phyloP scores from a whole-genome alignment of 129 eudicot genomes.

The Flaveria bidentis region DNA sequence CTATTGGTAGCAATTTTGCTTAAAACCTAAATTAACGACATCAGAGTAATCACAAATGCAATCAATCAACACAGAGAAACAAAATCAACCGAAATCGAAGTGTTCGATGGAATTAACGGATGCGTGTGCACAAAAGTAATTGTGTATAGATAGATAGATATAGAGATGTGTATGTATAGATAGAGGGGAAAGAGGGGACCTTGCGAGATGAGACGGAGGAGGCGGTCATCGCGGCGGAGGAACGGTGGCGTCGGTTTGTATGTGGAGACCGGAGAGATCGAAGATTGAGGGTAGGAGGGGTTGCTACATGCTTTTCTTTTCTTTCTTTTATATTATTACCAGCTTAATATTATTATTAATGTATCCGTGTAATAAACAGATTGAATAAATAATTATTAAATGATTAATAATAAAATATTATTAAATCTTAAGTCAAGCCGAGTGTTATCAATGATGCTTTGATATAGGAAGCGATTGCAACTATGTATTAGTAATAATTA shows the following conservation, averaged over 20 bases:
- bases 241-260: slow-evolving; percentile 13
- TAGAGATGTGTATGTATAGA: too few relatives aligned
- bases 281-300: background rate
- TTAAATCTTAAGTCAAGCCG: too few relatives aligned
- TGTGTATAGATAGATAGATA: background rate
- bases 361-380: too few relatives aligned
- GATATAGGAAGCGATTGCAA: too few relatives aligned
- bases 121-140: background rate
- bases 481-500: too few relatives aligned
- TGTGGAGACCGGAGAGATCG: slow-evolving; percentile 24
- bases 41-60: background rate
- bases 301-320: slow-evolving; percentile 27
- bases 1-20: slow-evolving; percentile 95
- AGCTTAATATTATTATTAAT: too few relatives aligned
- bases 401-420: too few relatives aligned
- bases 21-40: slow-evolving; percentile 42
- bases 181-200: slow-evolving; percentile 39
- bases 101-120: background rate
- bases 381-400: too few relatives aligned
- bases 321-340: background rate
- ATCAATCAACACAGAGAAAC: background rate
- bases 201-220: slow-evolving; percentile 88
- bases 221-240: slow-evolving; percentile 57
- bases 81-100: slow-evolving; percentile 19
- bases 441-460: too few relatives aligned